Evolutionary conservation across 495 filamentous ascomycete species (phyloP).

Genomic region (Penicillium robsamsonii): DNA sequence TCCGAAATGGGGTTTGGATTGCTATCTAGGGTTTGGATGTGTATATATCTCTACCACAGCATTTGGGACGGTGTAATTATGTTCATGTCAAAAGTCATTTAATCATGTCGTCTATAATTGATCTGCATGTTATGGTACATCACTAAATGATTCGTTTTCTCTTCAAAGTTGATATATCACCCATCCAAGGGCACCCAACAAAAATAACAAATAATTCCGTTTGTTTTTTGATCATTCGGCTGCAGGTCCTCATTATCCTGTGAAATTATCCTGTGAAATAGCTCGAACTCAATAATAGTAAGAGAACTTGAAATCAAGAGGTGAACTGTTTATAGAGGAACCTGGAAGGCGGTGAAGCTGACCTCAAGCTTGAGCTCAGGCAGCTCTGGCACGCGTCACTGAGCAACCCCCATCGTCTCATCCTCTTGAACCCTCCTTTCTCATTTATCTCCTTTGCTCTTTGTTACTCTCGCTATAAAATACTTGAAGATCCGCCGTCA

Average conservation of each 20-base stretch:
- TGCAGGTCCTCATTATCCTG: background rate
- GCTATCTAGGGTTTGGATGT: slow-evolving; percentile 14
- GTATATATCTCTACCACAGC: slow-evolving; percentile 20
- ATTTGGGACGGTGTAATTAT: slow-evolving; percentile 17
- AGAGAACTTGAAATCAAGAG: background rate
- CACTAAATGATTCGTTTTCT: background rate
- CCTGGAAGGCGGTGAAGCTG: slow-evolving; percentile 27
- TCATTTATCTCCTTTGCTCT: slow-evolving; percentile 12
- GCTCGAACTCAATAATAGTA: background rate
- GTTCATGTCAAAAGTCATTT: slow-evolving; percentile 15
- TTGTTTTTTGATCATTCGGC: background rate
- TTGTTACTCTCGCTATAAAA: slow-evolving; percentile 13
- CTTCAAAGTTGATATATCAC: background rate
- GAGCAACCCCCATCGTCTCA: slow-evolving; percentile 26
- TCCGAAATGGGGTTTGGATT: background rate
- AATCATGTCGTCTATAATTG: background rate
- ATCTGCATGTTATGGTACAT: background rate
- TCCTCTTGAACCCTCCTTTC: slow-evolving; percentile 15
- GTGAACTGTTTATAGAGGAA: slow-evolving; percentile 2
- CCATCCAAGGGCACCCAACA: background rate
- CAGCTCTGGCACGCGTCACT: slow-evolving; percentile 46
- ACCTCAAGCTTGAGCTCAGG: slow-evolving; percentile 45
- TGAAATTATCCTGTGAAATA: background rate
- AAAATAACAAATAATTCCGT: background rate
- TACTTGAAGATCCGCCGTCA: slow-evolving; percentile 28